Base-by-base conservation (phyloP, 1,284 basidiomycete genomes). In the Austroboletus rostrupii region DNA sequence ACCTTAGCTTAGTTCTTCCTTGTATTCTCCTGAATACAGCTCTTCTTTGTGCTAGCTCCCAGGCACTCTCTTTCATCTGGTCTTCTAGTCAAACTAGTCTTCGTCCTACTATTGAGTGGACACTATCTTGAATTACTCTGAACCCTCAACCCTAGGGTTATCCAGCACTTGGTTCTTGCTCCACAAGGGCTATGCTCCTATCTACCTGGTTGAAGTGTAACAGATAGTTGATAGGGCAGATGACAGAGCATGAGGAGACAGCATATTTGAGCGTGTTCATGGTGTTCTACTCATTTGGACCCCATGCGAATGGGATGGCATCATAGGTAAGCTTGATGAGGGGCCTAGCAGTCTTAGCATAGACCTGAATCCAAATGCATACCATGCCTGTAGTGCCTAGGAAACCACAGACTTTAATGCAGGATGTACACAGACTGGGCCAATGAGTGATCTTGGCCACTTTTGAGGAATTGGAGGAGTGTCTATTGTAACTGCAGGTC, bases 211-310 rank as follows among this genome's bases (percentile, higher is more conserved):
- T n/a, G n/a, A n/a, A n/a, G n/a, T n/a, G n/a, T n/a, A n/a, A 66
- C 0, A 38, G 9, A 23, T 73, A 72, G 48, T 75, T 60, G 29
- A 76, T 61, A 0, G 70, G 58, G 0, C 51, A 48, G 0, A 72
- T 47, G 3, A 62, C 61, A 0, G 62, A 56, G 0, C 50, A 57
- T 0, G 10, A 38, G 0, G 48, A 32, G 0, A 70, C 43, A 0
- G 53, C 50, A 0, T 53, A 20, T 42, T 73, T 72, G 14, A 74
- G 53, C 0, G 41, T 28, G 1, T 66, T 54, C 56, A 69, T 59
- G 0, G 67, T 61, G 0, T 2, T 0, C 9, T 57, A 19, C 3
- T 4, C 37, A 8, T 36, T 36, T n/a, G 20, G 32, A 0, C 10
- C 13, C 48, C 59, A 51, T 1, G 5, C 3, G n/a, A 57, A 56